Evolutionary conservation across 2,329 filamentous ascomycete species (phyloP).

Genomic region (Colletotrichum viniferum): DNA sequence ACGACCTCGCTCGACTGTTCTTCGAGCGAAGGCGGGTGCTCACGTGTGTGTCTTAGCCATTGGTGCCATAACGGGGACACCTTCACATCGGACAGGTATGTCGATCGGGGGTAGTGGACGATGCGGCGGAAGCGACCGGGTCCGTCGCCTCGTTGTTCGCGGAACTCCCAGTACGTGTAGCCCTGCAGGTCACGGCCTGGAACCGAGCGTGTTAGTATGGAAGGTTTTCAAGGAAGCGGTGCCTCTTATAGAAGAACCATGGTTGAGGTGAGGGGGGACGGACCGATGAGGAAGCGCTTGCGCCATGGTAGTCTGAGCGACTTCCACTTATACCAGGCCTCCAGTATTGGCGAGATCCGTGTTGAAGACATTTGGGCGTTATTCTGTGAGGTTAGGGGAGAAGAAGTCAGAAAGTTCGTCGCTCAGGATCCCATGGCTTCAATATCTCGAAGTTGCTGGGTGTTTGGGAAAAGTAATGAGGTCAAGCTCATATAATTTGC

Average conservation of each 20-base stretch:
- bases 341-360: slow-evolving; percentile 18
- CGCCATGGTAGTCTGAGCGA: slow-evolving; percentile 67
- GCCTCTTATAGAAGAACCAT: neutral
- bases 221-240: neutral
- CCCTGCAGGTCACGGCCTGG: slow-evolving; percentile 67
- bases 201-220: neutral
- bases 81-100: slow-evolving; percentile 58
- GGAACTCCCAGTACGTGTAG: slow-evolving; percentile 74
- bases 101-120: slow-evolving; percentile 60
- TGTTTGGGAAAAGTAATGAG: slow-evolving; percentile 20
- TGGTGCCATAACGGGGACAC: slow-evolving; percentile 71
- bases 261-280: slow-evolving; percentile 24
- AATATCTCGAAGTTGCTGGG: neutral
- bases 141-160: slow-evolving; percentile 47
- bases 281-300: slow-evolving; percentile 66
- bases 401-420: neutral
- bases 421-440: slow-evolving; percentile 13
- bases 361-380: slow-evolving; percentile 6
- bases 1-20: slow-evolving; percentile 61
- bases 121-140: slow-evolving; percentile 62
- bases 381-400: neutral
- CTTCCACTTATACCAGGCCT: slow-evolving; percentile 66
- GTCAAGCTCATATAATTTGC: slow-evolving; percentile 21
- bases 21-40: slow-evolving; percentile 55
- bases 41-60: slow-evolving; percentile 68